Percentiles rank a stretch among this genome's conserved stretches.
phyloP scores from a whole-genome alignment of 352 stramenopile genomes.

The Phytophthora pseudosyringae region DNA sequence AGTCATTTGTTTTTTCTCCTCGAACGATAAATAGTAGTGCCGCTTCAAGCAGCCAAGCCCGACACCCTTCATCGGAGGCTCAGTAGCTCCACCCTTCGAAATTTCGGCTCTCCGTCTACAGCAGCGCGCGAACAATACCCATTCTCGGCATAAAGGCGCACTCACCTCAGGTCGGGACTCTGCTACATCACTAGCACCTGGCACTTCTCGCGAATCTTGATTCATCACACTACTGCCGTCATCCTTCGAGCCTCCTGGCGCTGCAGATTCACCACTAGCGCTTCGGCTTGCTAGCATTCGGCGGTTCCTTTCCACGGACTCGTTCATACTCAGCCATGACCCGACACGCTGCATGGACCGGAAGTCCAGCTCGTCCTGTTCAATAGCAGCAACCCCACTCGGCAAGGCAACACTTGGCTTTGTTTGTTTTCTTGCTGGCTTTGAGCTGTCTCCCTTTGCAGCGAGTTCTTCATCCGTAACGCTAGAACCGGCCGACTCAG shows the following conservation, averaged over 20 bases:
- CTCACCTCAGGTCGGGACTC: constrained; percentile 48
- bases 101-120: constrained; percentile 29
- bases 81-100: background rate
- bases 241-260: background rate
- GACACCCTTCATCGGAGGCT: constrained; percentile 21
- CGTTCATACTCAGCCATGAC: constrained; percentile 63
- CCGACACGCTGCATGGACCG: constrained; percentile 70
- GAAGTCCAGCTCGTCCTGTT: constrained; percentile 56
- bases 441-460: background rate
- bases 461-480: constrained; percentile 4
- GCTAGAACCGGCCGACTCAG: constrained; percentile 1
- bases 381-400: constrained; percentile 43
- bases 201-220: constrained; percentile 39
- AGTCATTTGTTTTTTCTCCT: constrained; percentile 67
- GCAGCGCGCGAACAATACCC: constrained; percentile 73
- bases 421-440: background rate
- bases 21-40: constrained; percentile 75
- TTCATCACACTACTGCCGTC: constrained; percentile 53
- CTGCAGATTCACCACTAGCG: background rate
- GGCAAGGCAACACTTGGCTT: constrained; percentile 29
- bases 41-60: constrained; percentile 69
- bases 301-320: constrained; percentile 51
- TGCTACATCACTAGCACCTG: constrained; percentile 32
- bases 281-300: constrained; percentile 31
- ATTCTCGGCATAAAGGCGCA: constrained; percentile 67